Conservation (phyloP, 306 rosid genomes). For the Gleditsia sinensis region DNA sequence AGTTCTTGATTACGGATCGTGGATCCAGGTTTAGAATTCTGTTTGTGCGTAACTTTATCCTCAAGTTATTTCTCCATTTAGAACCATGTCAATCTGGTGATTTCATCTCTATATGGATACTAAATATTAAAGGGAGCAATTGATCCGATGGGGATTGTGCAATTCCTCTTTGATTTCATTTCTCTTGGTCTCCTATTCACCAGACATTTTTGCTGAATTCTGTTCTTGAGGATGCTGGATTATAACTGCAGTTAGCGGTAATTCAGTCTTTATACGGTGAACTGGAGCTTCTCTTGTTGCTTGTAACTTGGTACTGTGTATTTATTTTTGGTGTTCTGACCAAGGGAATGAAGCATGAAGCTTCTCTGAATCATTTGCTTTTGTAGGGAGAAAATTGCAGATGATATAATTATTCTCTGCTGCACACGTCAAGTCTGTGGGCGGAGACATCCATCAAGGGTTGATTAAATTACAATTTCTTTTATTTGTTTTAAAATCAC, state of each 20-base stretch:
- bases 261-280: not conserved
- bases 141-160: constrained; percentile 12
- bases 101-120: no score
- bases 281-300: not conserved
- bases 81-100: not conserved
- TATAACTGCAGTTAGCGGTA: no score
- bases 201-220: not conserved
- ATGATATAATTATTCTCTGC: not conserved
- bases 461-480: not conserved
- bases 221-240: constrained; percentile 1
- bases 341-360: no score
- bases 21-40: constrained; percentile 13
- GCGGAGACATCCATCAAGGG: no score
- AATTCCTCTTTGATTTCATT: not conserved
- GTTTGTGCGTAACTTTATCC: not conserved
- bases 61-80: not conserved
- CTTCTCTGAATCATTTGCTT: no score
- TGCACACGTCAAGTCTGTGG: not conserved
- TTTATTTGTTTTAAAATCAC: not conserved
- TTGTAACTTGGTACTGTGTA: no score
- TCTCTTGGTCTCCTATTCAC: not conserved
- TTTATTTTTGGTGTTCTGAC: no score
- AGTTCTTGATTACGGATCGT: not conserved
- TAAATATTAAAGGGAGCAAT: no score
- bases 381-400: not conserved